Evolutionary conservation across 495 filamentous ascomycete species (phyloP).

Genomic region (Hamigera avellanea): DNA sequence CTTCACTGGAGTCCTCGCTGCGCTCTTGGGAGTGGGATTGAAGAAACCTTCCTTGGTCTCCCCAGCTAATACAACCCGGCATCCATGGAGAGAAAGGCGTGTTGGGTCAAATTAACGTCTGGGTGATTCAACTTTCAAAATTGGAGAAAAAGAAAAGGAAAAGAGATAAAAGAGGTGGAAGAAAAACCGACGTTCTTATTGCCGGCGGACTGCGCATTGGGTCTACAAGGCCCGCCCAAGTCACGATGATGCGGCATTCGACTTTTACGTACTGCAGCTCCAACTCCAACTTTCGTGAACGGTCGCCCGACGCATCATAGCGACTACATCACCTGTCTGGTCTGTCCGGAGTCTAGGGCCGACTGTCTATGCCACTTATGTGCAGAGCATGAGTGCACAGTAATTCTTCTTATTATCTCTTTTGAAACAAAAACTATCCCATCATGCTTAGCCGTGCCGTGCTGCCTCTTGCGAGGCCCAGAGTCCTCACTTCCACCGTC

Average conservation of each 20-base stretch:
- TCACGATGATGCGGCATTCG: constrained; percentile 7
- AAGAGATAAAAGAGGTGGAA: constrained; percentile 5
- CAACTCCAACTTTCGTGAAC: background rate
- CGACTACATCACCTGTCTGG: too few species aligned
- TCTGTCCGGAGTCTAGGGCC: too few species aligned
- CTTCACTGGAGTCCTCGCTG: constrained; percentile 37
- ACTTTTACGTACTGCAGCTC: constrained; percentile 14
- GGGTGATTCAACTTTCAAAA: constrained; percentile 53
- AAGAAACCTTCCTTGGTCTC: constrained; percentile 41
- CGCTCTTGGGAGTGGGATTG: constrained; percentile 52
- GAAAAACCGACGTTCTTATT: constrained; percentile 16
- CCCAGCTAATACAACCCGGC: constrained; percentile 59
- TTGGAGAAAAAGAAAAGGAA: constrained; percentile 17
- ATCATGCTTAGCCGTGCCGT: constrained; percentile 37
- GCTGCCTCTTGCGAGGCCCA: constrained; percentile 34
- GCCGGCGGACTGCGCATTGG: constrained; percentile 13
- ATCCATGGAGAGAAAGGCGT: constrained; percentile 32
- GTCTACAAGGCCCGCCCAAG: constrained; percentile 13
- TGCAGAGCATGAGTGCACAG: constrained; percentile 19
- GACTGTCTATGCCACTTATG: constrained; percentile 1
- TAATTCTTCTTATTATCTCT: background rate
- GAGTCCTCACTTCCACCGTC: constrained; percentile 25
- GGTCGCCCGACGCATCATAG: too few species aligned
- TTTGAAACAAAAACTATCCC: constrained; percentile 3
- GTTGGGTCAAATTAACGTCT: constrained; percentile 52